Base-by-base conservation (phyloP, 805 yeast genomes). In the Hanseniaspora occidentalis region DNA sequence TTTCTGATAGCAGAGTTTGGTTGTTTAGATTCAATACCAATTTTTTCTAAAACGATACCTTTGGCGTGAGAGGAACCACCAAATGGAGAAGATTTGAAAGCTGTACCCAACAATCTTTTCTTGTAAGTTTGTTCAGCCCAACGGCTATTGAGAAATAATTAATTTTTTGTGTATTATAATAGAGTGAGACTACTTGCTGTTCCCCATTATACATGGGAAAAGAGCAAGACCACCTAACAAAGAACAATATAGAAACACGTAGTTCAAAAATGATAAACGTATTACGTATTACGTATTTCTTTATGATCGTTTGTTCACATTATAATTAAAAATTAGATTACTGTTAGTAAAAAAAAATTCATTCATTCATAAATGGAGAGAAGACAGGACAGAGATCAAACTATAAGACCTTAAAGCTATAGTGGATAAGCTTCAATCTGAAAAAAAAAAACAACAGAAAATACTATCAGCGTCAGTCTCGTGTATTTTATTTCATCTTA, bases 1-100 rank as follows among this genome's bases (percentile, higher is more conserved):
- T 92, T 92, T 84, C 98, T 92, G 68, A 92, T 89, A 75, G 98
- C 99, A 63, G 98, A 92, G 94, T 92, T 92, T 73, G 99, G 99
- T 79, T 92, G 99, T 77, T 92, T 92, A 70, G 99, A 94, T 79
- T 92, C 97, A 71, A 92, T 81, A 78, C 99, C 99, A 62, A 89
- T 81, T 75, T 92, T 92, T 79, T 92, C 99, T 68, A 92, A 84
- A 55, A 92, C 99, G 64, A 92, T 92, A 69, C 99, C 99, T 78
- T 89, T 89, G 65, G 99, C 99, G 84, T 92, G 99, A 61, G 98
- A 92, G 65, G 99, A 88, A 69, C 97, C 98, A 72, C 97, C 97
- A 67, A 92, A 92, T 72, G 98, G 99, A 65, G 98, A 92, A 54
- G 95, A 92, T 79, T 88, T 92, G 95, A 82, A 92, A 61, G 96